Percentiles rank a stretch among this genome's conserved stretches.
These are phyloP conservation scores for Colletotrichum sp. DNA, from an alignment of 2,329 filamentous ascomycete species.

Conservation along the genomic window DNA sequence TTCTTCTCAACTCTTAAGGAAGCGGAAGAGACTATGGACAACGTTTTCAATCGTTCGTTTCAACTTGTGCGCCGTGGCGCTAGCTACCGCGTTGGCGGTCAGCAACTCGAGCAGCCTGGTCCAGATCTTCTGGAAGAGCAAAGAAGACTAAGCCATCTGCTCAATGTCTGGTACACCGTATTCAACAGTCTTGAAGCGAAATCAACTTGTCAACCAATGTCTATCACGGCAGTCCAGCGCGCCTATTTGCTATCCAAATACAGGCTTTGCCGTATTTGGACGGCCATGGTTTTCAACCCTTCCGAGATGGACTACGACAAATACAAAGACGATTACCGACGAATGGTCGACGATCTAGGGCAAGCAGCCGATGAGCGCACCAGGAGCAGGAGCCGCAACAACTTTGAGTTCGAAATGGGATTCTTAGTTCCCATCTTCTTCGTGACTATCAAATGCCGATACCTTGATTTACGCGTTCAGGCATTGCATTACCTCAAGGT, in stretches of 20 bases:
- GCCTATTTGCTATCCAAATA: neutral
- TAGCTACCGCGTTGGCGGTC: conserved; percentile 26
- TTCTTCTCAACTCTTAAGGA: conserved; percentile 23
- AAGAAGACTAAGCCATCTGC: neutral
- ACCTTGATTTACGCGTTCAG: conserved; percentile 39
- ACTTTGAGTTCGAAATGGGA: conserved; percentile 5
- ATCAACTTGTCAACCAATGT: neutral
- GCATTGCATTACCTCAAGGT: conserved; percentile 34
- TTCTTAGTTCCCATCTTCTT: conserved; percentile 1
- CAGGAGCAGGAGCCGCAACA: neutral
- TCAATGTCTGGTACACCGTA: conserved; percentile 4
- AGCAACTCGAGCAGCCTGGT: neutral
- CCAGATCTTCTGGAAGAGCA: conserved; percentile 19
- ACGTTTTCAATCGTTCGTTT: conserved; percentile 29
- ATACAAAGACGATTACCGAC: conserved; percentile 36
- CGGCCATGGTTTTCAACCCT: neutral
- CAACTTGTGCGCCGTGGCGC: conserved; percentile 33
- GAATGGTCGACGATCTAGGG: conserved; percentile 36
- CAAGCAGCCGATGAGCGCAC: neutral
- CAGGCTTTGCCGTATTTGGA: neutral
- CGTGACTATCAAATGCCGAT: neutral
- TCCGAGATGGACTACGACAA: conserved; percentile 39
- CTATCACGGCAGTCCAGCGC: neutral
- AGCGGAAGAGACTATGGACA: conserved; percentile 35
- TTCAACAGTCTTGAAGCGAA: conserved; percentile 25